These are phyloP conservation scores for Bryum argenteum DNA, from an alignment of 225 moss, liverwort and hornwort species.

Conservation along the genomic window DNA sequence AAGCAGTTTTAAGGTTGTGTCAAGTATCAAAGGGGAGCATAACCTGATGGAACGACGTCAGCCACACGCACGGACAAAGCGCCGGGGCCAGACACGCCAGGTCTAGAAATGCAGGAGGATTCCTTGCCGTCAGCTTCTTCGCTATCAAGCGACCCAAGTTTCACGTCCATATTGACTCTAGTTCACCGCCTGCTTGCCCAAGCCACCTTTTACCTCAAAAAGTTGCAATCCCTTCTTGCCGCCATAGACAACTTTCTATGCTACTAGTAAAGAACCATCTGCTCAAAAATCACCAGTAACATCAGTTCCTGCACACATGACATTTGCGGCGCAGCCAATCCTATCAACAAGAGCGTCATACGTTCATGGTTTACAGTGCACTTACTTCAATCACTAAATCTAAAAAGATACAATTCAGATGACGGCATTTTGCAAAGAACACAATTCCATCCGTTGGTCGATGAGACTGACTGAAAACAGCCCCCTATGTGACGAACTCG, in stretches of 20 bases:
- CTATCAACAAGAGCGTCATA: not conserved
- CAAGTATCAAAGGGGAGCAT: not conserved
- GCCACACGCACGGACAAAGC: slow-evolving; percentile 34
- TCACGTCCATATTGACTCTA: slow-evolving; percentile 48
- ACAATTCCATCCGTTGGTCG: not conserved
- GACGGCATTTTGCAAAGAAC: not conserved
- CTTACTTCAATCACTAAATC: not conserved
- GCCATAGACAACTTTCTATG: slow-evolving; percentile 40
- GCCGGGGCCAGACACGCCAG: slow-evolving; percentile 31
- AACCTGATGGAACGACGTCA: slow-evolving; percentile 46
- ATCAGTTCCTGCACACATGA: slow-evolving; percentile 32
- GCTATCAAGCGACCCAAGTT: slow-evolving; percentile 42
- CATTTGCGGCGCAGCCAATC: slow-evolving; percentile 3
- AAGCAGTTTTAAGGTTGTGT: not conserved
- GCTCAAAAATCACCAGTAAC: not conserved
- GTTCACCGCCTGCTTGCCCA: slow-evolving; percentile 45
- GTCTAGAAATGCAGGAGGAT: slow-evolving; percentile 33
- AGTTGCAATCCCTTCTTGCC: slow-evolving; percentile 31
- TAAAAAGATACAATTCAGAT: slow-evolving; percentile 3
- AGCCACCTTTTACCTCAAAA: slow-evolving; percentile 18
- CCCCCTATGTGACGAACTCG: not conserved
- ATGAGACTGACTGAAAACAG: not conserved
- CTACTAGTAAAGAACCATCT: slow-evolving; percentile 11
- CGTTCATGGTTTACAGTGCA: not conserved
- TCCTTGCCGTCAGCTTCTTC: slow-evolving; percentile 48